Base-by-base conservation (phyloP, 495 filamentous ascomycete genomes). In the Penicillium malachiteum region DNA sequence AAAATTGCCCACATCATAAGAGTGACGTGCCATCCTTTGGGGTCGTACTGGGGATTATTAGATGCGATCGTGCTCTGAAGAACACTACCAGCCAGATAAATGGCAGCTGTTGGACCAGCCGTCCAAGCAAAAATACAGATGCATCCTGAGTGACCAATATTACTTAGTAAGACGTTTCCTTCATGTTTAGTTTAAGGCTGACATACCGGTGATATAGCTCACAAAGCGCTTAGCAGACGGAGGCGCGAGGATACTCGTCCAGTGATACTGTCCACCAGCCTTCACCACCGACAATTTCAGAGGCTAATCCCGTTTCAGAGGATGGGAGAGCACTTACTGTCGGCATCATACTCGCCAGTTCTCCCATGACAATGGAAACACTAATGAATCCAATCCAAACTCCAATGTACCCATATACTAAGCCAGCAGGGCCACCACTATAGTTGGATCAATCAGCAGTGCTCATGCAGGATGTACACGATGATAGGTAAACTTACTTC, bases 341-440 rank as follows among this genome's bases (percentile, higher is more conserved):
- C 7, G 43, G 43, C 43, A 46, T 46, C 43, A 46, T 46, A 18
- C 43, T 46, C 30, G 43, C 43, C 43, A 46, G 11, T 30, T 46
- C 43, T 9, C 43, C 43, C 43, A 46, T 18, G 43, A 46, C 43
- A 30, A 30, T 46, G 43, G 18, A n/a, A 30, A 46, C 18, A 30
- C 43, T 46, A 16, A 46, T 46, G 18, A 46, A 46, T 8, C 43
- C 43, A 46, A 46, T 21, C 43, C 43, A 46, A 11, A 46, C 43
- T 9, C 43, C 43, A 9, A 46, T 46, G 18, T 21, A 46, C 7
- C 43, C 43, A 30, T 46, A 46, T 6, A 46, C 43, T 9, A 46
- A 30, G 13, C 43, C 43, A 6, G 43, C 43, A 13, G 43, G 43
- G 3, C 43, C 43, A 5, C 43, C 43, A 30, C 43, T 46, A 13